These are phyloP conservation scores for Thalassiosira sp. DNA, from an alignment of 352 stramenopile species.

Conservation along the genomic window DNA sequence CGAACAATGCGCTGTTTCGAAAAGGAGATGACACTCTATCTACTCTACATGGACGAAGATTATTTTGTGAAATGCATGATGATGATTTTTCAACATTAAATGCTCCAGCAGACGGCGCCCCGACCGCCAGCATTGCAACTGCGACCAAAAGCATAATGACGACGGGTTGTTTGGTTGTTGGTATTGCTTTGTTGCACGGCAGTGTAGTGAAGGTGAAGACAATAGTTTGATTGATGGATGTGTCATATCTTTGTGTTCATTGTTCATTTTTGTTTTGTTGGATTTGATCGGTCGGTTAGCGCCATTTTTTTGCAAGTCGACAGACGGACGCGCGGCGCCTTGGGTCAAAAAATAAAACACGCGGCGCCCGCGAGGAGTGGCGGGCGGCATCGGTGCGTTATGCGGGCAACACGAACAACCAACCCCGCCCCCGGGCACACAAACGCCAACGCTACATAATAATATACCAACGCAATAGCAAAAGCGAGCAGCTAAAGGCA, in stretches of 20 bases:
- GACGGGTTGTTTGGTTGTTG: not conserved
- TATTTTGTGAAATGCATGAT: not conserved
- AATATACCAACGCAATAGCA: too few relatives aligned
- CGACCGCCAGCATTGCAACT: slow-evolving; percentile 14
- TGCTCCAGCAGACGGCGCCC: slow-evolving; percentile 5
- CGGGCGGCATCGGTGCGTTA: not conserved
- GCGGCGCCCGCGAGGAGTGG: not conserved
- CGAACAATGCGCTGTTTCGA: slow-evolving; percentile 5
- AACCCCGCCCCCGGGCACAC: too few relatives aligned
- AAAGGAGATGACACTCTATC: slow-evolving; percentile 6
- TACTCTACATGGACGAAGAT: not conserved
- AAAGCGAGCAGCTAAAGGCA: not conserved
- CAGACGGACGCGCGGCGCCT: too few relatives aligned
- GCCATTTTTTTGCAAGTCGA: too few relatives aligned
- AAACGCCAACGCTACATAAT: too few relatives aligned
- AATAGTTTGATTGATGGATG: not conserved
- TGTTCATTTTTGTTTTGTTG: too few relatives aligned
- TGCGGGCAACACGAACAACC: too few relatives aligned
- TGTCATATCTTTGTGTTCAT: too few relatives aligned
- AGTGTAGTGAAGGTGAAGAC: not conserved
- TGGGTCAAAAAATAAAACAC: too few relatives aligned
- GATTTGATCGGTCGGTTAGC: too few relatives aligned
- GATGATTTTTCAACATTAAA: slow-evolving; percentile 13
- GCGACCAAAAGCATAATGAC: slow-evolving; percentile 9
- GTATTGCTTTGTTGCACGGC: not conserved